These are phyloP conservation scores for Digitaria exilis DNA, from an alignment of 202 grass and related monocot species.

Conservation along the genomic window DNA sequence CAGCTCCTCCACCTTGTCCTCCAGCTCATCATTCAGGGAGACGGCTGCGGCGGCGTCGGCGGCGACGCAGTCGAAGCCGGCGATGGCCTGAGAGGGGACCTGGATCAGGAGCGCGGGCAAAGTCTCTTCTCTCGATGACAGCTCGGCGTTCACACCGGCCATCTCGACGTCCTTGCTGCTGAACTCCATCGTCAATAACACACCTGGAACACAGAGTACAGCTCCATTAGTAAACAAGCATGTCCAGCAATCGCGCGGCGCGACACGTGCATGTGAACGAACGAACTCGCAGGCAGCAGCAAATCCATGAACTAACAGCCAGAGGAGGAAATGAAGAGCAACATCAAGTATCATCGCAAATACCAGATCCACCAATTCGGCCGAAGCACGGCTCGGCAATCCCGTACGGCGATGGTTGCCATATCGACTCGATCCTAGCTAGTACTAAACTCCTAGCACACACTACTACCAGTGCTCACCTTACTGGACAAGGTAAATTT, in stretches of 20 bases:
- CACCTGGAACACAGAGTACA: conserved; percentile 18
- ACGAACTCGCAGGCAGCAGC: no score
- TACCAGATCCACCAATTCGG: conserved; percentile 56
- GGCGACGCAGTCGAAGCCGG: conserved; percentile 56
- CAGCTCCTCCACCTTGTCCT: conserved; percentile 12
- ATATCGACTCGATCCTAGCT: conserved; percentile 3
- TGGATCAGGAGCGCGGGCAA: conserved; percentile 46
- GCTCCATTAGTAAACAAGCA: background rate
- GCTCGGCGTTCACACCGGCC: background rate
- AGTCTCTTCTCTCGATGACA: conserved; percentile 7
- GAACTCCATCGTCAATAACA: conserved; percentile 27
- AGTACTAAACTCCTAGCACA: background rate
- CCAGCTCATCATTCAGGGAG: conserved; percentile 6
- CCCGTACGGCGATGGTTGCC: conserved; percentile 44
- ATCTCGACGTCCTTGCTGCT: conserved; percentile 14
- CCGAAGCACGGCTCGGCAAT: conserved; percentile 51
- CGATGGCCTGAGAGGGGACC: conserved; percentile 37
- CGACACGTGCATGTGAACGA: no score
- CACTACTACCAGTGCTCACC: conserved; percentile 21
- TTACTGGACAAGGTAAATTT: conserved; percentile 6
- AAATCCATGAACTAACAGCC: background rate
- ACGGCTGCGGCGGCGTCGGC: background rate
- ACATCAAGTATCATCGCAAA: conserved; percentile 43
- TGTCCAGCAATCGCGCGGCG: no score
- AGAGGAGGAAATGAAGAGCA: background rate